A percentile compares a stretch with the other conserved stretches of the same genome.
Conservation (phyloP, 108 stramenopile genomes). For the Mediolabrus comicus region DNA sequence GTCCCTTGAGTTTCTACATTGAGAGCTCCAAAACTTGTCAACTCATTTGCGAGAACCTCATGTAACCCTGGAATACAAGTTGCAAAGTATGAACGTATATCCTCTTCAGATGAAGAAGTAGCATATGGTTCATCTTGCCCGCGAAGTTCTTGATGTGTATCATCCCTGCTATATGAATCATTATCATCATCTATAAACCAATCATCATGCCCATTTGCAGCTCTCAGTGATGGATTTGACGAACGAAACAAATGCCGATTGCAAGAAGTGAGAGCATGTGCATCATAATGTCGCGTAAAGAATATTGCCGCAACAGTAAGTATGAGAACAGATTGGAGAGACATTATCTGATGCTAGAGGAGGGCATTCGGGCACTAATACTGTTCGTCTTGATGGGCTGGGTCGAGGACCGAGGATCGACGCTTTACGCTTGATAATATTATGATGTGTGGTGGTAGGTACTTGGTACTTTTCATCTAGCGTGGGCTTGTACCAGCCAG, state of each 20-base stretch:
- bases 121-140: constrained; percentile 3
- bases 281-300: neutral
- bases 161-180: neutral
- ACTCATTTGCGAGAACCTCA: constrained; percentile 52
- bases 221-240: neutral
- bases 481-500: too few relatives aligned
- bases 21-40: constrained; percentile 47
- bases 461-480: too few relatives aligned
- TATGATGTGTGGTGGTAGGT: too few relatives aligned
- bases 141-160: neutral
- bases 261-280: neutral
- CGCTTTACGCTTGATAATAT: too few relatives aligned
- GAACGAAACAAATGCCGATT: neutral
- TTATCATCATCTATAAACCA: constrained; percentile 23
- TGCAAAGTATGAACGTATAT: constrained; percentile 43
- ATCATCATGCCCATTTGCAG: constrained; percentile 12
- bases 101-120: constrained; percentile 19
- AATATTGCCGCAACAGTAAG: neutral
- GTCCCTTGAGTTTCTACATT: constrained; percentile 28
- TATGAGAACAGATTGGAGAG: too few relatives aligned
- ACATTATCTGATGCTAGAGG: too few relatives aligned
- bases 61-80: constrained; percentile 81
- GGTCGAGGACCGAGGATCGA: too few relatives aligned
- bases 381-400: too few relatives aligned
- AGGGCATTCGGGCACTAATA: too few relatives aligned